Evolutionary conservation across 2,329 filamentous ascomycete genomes (phyloP).

Genomic region (Paradendryphiella salina): DNA sequence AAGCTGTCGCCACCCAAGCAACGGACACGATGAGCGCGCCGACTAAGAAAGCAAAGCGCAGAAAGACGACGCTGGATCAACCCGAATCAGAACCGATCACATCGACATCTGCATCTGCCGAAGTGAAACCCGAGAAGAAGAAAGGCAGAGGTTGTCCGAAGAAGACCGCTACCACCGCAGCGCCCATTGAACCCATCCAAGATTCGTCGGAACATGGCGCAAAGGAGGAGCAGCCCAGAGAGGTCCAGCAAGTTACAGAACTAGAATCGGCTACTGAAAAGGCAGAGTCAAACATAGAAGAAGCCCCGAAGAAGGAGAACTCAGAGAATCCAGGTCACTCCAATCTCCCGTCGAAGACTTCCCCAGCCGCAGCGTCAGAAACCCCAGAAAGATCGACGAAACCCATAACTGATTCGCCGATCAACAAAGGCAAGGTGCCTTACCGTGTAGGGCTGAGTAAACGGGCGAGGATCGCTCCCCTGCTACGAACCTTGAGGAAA

Average conservation of each 20-base stretch:
- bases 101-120: background rate
- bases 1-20: conserved; percentile 2
- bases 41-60: conserved; percentile 28
- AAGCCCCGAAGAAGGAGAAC: background rate
- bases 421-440: conserved; percentile 46
- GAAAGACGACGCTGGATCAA: conserved; percentile 25
- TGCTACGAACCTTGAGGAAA: conserved; percentile 54
- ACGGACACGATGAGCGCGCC: background rate
- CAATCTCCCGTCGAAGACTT: background rate
- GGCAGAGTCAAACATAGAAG: background rate
- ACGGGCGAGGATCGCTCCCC: conserved; percentile 53
- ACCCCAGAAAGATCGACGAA: conserved; percentile 26
- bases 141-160: conserved; percentile 40
- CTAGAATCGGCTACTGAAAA: background rate
- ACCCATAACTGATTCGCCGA: conserved; percentile 26
- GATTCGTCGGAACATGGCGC: conserved; percentile 6
- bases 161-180: conserved; percentile 20
- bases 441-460: conserved; percentile 57
- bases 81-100: conserved; percentile 9
- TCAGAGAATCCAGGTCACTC: background rate
- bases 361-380: background rate
- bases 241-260: conserved; percentile 8
- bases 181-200: conserved; percentile 3
- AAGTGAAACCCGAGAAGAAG: conserved; percentile 28
- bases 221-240: background rate